Conservation (phyloP, 2,329 filamentous ascomycete genomes). For the Claviceps cyperi region DNA sequence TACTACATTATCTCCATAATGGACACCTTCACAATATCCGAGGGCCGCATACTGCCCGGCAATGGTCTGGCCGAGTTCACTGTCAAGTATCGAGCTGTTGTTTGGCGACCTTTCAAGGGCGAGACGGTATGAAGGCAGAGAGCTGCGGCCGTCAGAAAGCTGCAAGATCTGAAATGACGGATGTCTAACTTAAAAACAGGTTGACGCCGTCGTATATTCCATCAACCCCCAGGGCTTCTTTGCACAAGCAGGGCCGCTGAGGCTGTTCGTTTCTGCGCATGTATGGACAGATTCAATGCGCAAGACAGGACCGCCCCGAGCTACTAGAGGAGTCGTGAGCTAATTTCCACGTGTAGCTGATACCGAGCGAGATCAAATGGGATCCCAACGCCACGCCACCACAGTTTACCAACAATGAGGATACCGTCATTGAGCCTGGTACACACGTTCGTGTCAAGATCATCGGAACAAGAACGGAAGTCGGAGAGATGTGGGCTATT, state of each 20-base stretch:
- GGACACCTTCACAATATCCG: conserved; percentile 88
- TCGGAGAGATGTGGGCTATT: conserved; percentile 91
- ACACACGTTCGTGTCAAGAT: conserved; percentile 91
- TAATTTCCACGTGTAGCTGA: conserved; percentile 43
- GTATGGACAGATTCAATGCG: conserved; percentile 36
- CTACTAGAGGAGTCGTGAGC: not conserved
- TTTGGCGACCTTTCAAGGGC: conserved; percentile 95
- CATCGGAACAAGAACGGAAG: conserved; percentile 83
- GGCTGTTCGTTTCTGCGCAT: conserved; percentile 67
- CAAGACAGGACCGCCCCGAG: not conserved
- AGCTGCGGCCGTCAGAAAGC: conserved; percentile 6
- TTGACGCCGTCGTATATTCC: conserved; percentile 84
- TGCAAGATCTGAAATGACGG: conserved; percentile 2
- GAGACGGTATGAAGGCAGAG: conserved; percentile 60
- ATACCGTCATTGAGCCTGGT: conserved; percentile 84
- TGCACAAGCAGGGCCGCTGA: conserved; percentile 63
- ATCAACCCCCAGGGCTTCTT: conserved; percentile 91
- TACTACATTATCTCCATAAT: conserved; percentile 98
- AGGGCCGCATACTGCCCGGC: conserved; percentile 81
- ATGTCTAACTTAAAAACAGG: conserved; percentile 37
- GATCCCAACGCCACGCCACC: conserved; percentile 94
- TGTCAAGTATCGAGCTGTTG: conserved; percentile 85
- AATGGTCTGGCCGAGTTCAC: conserved; percentile 90
- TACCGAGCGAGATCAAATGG: conserved; percentile 83
- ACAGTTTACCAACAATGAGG: conserved; percentile 89